These are phyloP conservation scores for Saccharomycopsis amapae DNA, from an alignment of 805 yeast genomes.

Conservation along the genomic window DNA sequence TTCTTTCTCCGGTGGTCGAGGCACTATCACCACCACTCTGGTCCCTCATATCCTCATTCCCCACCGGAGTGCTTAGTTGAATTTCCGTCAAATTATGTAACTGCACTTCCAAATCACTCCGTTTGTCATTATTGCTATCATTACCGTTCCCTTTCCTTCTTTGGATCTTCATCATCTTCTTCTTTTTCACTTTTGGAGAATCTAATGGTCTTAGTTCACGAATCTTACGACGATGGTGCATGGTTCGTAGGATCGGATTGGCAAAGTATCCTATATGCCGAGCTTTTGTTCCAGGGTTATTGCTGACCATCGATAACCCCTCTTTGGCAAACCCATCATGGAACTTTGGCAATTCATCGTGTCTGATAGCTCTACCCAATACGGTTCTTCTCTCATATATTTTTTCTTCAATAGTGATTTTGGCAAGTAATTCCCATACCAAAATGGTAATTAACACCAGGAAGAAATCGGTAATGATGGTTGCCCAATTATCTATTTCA, in stretches of 20 bases:
- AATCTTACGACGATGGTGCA: background rate
- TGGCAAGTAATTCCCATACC: constrained; percentile 19
- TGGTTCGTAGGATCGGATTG: background rate
- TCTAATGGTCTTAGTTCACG: background rate
- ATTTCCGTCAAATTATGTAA: constrained; percentile 20
- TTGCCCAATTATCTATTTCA: constrained; percentile 16
- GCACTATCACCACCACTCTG: too few relatives aligned
- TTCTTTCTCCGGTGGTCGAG: too few relatives aligned
- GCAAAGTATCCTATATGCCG: background rate
- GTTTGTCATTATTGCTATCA: background rate
- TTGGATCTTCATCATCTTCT: background rate
- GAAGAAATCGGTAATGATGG: constrained; percentile 14
- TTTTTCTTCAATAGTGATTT: constrained; percentile 10
- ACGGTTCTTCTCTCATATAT: constrained; percentile 14
- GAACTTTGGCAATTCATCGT: constrained; percentile 5
- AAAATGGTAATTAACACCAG: constrained; percentile 15
- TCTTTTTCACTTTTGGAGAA: background rate
- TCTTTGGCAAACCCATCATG: background rate
- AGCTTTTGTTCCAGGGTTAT: background rate
- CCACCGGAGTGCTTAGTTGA: constrained; percentile 15
- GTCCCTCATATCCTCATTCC: too few relatives aligned
- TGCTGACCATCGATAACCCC: background rate
- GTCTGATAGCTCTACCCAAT: constrained; percentile 14
- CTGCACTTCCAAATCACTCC: background rate
- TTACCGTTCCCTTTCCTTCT: constrained; percentile 1